Evolutionary conservation across 2,329 filamentous ascomycete genomes (phyloP), one percentile per base, ranked within the genome.

Genomic region (Beauveria brongniartii): DNA sequence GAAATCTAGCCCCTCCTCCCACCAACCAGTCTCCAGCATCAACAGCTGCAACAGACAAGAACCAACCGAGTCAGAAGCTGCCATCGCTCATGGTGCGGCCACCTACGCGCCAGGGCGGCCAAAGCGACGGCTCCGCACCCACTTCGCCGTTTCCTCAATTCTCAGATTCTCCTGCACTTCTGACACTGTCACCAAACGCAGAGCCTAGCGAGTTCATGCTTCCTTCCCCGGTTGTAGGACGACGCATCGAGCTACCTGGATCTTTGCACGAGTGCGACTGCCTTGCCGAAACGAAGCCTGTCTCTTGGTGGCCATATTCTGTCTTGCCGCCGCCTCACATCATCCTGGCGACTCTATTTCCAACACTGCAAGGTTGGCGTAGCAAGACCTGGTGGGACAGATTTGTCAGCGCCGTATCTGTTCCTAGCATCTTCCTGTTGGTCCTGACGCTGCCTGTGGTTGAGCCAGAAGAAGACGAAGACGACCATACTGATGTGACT

Each of bases 371-470:
- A 65, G 86, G 82, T 28, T 99, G 93, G 91, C 78, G 74, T 48
- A 84, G 89, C 30, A 97, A 97, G 74, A 85, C 79, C n/a, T 73
- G 88, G n/a, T 91, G 87, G 85, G 92, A 93, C 67, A 92, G 90
- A 69, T 75, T 92, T 50, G 77, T 97, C 53, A 93, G 91, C 47
- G 68, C 94, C 12, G 81, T 95, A 43, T 92, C 92, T 8, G 87
- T 91, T n/a, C 90, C 92, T 1, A 95, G 89, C 67, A 91, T 99
- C 43, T 90, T 99, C 64, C 76, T 97, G 2, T 80, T 99, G 4
- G 93, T 93, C 0, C 85, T 94, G 52, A 99, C 94, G 0, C 74
- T 99, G 5, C 94, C 95, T 0, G 92, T 99, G 0, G 90, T 96
- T 6, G 93, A 97, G 68, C 83, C 83, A 1, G 82, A 83, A 47